These are phyloP conservation scores for Chenopodium suecicum DNA, from an alignment of 148 eudicot species.

Conservation along the genomic window DNA sequence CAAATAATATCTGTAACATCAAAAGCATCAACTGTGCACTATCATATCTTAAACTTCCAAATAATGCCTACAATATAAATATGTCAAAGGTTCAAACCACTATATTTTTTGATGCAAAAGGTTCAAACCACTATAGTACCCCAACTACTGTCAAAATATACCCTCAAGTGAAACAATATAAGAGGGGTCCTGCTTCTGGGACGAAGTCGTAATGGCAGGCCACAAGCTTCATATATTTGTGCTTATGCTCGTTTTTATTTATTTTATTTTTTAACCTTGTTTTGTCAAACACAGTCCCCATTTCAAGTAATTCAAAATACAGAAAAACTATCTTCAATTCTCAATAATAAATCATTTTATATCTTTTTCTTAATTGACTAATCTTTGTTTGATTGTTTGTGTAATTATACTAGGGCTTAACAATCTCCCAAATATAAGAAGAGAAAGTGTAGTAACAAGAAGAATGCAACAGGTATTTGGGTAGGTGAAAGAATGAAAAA, in stretches of 20 bases:
- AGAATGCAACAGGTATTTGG: conserved; percentile 30
- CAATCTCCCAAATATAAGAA: conserved; percentile 22
- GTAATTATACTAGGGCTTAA: conserved; percentile 31
- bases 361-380: not conserved
- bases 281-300: conserved; percentile 35
- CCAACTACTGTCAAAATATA: not conserved
- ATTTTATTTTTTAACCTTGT: conserved; percentile 26
- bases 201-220: conserved; percentile 21
- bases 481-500: too few relatives aligned
- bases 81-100: not conserved
- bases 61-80: conserved; percentile 22
- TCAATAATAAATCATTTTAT: not conserved
- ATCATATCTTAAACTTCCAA: not conserved
- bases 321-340: not conserved
- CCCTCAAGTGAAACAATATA: conserved; percentile 1
- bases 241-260: conserved; percentile 24
- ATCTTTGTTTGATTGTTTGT: not conserved
- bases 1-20: too few relatives aligned
- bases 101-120: not conserved
- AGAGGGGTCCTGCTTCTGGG: too few relatives aligned
- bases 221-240: conserved; percentile 28
- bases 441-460: conserved; percentile 2
- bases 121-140: not conserved
- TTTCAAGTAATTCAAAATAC: conserved; percentile 36
- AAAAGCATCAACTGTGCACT: too few relatives aligned